These are phyloP conservation scores for Stachybotrys echinatus DNA, from an alignment of 2,329 filamentous ascomycete genomes.

Conservation along the genomic window DNA sequence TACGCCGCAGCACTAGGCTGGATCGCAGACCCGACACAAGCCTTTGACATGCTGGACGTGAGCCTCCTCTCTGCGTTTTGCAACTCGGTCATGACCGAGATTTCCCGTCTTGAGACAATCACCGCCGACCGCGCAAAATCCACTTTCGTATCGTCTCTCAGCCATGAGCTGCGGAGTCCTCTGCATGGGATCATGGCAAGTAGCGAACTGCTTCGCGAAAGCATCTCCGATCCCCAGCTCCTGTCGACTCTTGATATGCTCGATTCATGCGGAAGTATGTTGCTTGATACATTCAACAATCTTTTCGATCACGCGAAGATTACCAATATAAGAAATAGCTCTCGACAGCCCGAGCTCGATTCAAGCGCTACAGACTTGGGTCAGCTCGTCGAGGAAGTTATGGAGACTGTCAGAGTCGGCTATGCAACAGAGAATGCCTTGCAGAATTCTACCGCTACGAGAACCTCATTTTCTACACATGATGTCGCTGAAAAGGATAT, in stretches of 20 bases:
- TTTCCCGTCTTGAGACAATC: not conserved
- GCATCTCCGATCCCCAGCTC: not conserved
- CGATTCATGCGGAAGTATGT: not conserved
- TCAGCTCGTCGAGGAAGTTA: not conserved
- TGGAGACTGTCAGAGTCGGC: not conserved
- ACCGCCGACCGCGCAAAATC: not conserved
- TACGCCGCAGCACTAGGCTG: not conserved
- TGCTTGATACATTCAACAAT: slow-evolving; percentile 1
- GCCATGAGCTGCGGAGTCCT: not conserved
- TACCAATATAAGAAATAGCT: not conserved
- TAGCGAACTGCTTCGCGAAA: not conserved
- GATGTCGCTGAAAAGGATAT: not conserved
- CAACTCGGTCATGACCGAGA: not conserved
- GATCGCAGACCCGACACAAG: not conserved
- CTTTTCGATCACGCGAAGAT: not conserved
- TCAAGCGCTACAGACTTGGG: not conserved
- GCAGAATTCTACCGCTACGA: not conserved
- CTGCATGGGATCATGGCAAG: not conserved
- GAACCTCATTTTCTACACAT: not conserved
- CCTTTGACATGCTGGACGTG: not conserved
- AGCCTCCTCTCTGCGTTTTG: not conserved
- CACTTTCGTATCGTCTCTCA: not conserved
- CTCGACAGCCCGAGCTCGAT: not conserved
- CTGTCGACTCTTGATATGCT: not conserved
- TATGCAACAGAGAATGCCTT: not conserved